phyloP scores from a whole-genome alignment of 768 basidiomycete genomes.

The Lactarius psammicola region DNA sequence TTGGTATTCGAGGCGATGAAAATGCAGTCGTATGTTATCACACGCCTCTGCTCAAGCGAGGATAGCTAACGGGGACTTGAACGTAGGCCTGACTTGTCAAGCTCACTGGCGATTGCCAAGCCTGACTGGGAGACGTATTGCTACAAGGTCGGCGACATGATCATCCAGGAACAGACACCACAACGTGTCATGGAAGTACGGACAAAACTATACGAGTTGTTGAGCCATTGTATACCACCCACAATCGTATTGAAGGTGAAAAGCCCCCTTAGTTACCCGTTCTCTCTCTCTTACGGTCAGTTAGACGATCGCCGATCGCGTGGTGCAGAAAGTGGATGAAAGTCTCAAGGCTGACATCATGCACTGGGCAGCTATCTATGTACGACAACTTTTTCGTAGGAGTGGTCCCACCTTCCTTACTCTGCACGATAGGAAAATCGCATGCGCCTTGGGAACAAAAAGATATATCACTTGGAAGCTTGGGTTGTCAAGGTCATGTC shows the following conservation, averaged over 20 bases:
- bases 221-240: slow-evolving; percentile 96
- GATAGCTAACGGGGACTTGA: slow-evolving; percentile 2
- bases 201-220: slow-evolving; percentile 88
- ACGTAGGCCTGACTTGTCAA: slow-evolving; percentile 75
- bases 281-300: slow-evolving; percentile 7
- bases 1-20: slow-evolving; percentile 93
- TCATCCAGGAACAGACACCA: slow-evolving; percentile 87
- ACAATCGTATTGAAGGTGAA: slow-evolving; percentile 85
- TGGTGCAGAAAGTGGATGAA: slow-evolving; percentile 89
- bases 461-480: slow-evolving; percentile 96
- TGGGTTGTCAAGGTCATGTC: slow-evolving; percentile 98
- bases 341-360: slow-evolving; percentile 88
- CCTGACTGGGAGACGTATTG: slow-evolving; percentile 99
- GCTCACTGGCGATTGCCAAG: slow-evolving; percentile 80
- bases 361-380: slow-evolving; percentile 98
- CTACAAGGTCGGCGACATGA: slow-evolving; percentile 84
- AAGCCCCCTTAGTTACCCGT: not conserved
- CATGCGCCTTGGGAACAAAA: slow-evolving; percentile 90
- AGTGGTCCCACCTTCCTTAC: slow-evolving; percentile 1
- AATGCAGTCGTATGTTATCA: slow-evolving; percentile 80
- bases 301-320: slow-evolving; percentile 86
- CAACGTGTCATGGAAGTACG: slow-evolving; percentile 89
- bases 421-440: slow-evolving; percentile 68
- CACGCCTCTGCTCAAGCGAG: slow-evolving; percentile 8
- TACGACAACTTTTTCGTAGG: slow-evolving; percentile 39